Percentiles rank a stretch among this genome's conserved stretches.
Conservation (phyloP, 805 yeast species). For the Scheffersomyces lignosus region DNA sequence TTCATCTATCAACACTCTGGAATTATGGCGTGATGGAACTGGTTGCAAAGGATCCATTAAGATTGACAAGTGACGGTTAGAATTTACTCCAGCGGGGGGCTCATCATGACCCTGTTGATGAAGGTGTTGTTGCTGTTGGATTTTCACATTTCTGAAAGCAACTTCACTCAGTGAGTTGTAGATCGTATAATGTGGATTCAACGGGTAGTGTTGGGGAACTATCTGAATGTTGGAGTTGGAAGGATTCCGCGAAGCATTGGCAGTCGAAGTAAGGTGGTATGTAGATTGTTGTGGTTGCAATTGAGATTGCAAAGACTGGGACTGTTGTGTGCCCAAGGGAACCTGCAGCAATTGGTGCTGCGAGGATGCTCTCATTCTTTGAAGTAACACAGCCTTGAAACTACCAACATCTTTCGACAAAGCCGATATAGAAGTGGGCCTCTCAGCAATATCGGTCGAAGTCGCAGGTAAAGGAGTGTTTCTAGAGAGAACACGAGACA, state of each 20-base stretch:
- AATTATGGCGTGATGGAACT: conserved; percentile 17
- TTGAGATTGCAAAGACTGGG: too few relatives aligned
- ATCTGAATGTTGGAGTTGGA: conserved; percentile 19
- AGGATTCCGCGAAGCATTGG: conserved; percentile 10
- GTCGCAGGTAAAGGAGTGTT: neutral
- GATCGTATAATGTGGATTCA: conserved; percentile 36
- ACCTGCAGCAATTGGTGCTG: conserved; percentile 2
- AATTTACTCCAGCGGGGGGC: conserved; percentile 2
- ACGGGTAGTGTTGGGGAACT: conserved; percentile 36
- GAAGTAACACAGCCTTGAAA: conserved; percentile 9
- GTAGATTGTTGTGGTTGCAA: too few relatives aligned
- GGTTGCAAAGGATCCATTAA: conserved; percentile 40
- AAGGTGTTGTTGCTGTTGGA: conserved; percentile 6
- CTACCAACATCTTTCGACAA: conserved; percentile 6
- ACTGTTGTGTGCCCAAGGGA: neutral
- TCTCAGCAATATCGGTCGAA: neutral
- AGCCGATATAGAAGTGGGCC: neutral
- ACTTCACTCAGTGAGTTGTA: conserved; percentile 21
- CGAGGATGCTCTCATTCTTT: conserved; percentile 1
- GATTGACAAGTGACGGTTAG: conserved; percentile 40
- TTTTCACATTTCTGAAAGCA: conserved; percentile 9
- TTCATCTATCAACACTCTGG: conserved; percentile 5
- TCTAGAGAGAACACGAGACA: conserved; percentile 7
- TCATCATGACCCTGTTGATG: neutral
- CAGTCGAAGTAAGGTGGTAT: conserved; percentile 9